These are phyloP conservation scores for Brettanomyces naardenensis DNA, from an alignment of 805 yeast genomes.

Conservation along the genomic window DNA sequence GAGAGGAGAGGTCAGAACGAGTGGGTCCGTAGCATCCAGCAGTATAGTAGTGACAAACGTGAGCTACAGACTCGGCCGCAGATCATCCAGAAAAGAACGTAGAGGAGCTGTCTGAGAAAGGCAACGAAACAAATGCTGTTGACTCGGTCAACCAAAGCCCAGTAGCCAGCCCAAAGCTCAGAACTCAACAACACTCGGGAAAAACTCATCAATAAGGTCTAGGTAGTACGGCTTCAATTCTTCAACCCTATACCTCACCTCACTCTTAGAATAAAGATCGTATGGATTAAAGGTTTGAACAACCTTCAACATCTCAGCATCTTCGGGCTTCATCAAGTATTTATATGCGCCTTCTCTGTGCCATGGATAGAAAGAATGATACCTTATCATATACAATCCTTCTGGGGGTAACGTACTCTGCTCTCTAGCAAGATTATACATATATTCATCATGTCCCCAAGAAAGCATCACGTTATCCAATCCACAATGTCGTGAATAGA, in stretches of 20 bases:
- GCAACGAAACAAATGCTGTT: too few species aligned
- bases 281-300: slow-evolving; percentile 62
- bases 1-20: too few species aligned
- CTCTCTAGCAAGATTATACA: slow-evolving; percentile 62
- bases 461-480: slow-evolving; percentile 62
- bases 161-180: too few species aligned
- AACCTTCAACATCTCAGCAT: slow-evolving; percentile 50
- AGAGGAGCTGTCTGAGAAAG: too few species aligned
- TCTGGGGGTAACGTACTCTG: slow-evolving; percentile 58
- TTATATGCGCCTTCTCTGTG: slow-evolving; percentile 63
- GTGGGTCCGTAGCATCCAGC: too few species aligned
- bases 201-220: slow-evolving; percentile 59
- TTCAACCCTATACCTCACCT: slow-evolving; percentile 38
- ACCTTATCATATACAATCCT: slow-evolving; percentile 66
- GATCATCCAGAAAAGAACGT: too few species aligned
- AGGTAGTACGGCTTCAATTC: slow-evolving; percentile 49
- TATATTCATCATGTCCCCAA: slow-evolving; percentile 78
- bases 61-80: too few species aligned
- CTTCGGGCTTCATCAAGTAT: slow-evolving; percentile 58
- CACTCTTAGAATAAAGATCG: slow-evolving; percentile 60
- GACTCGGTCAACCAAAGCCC: too few species aligned
- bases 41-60: too few species aligned
- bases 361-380: slow-evolving; percentile 73
- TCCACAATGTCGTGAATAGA: slow-evolving; percentile 58
- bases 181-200: slow-evolving; percentile 50